phyloP scores from a whole-genome alignment of 2,329 filamentous ascomycete genomes.

The Ceratocystis eucalypticola region DNA sequence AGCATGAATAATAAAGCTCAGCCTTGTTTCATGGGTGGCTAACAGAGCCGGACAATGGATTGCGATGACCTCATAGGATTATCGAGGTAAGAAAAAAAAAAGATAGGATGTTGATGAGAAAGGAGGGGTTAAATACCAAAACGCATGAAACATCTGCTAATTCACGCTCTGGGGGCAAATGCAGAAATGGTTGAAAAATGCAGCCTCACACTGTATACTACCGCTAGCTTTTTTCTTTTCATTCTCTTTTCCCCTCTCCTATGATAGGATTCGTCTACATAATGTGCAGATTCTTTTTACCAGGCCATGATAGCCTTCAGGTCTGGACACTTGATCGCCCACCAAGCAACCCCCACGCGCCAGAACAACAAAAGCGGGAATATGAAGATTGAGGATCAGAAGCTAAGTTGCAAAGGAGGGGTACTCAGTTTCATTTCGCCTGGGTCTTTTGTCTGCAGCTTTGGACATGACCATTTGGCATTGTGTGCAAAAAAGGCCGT shows the following conservation, averaged over 20 bases:
- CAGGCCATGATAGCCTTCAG: too few relatives aligned
- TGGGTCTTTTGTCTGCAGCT: too few relatives aligned
- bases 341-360: too few relatives aligned
- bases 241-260: not conserved
- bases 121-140: not conserved
- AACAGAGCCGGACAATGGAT: not conserved
- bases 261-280: not conserved
- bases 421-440: too few relatives aligned
- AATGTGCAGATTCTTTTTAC: too few relatives aligned
- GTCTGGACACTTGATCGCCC: too few relatives aligned
- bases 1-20: conserved; percentile 1
- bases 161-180: not conserved
- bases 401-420: too few relatives aligned
- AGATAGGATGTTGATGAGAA: not conserved
- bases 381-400: too few relatives aligned
- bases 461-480: too few relatives aligned
- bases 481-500: too few relatives aligned
- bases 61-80: not conserved
- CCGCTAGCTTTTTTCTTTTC: not conserved
- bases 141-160: not conserved
- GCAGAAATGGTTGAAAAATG: not conserved
- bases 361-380: too few relatives aligned
- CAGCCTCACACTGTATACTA: not conserved
- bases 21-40: not conserved
- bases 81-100: not conserved